Base-by-base conservation (phyloP, 768 basidiomycete species). In the Leccinum rimulosum region DNA sequence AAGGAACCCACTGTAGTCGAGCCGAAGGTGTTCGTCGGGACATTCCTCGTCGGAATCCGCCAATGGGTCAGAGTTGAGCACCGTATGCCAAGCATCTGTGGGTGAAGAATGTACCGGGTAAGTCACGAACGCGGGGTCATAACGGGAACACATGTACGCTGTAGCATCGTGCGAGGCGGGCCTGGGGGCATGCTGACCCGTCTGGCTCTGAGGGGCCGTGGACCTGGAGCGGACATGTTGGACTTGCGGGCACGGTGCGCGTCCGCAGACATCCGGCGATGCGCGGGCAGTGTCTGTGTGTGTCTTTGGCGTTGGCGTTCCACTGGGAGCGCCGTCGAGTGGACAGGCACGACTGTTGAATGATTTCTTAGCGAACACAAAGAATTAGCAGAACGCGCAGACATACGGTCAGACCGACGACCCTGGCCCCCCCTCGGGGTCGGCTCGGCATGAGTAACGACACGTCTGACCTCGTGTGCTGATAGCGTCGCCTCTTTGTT, bases 41-140 rank as follows among this genome's bases (percentile, higher is more conserved):
- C 75, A 73, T 66, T 89, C 87, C 47, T 89, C 87, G 59, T 91
- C 90, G 30, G 90, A 91, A 71, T 91, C 88, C 52, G 79, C 73
- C 30, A 91, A 75, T n/a, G 90, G 86, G 67, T 92, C 90, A 38
- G 83, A 82, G 31, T 80, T 83, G 54, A 78, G 81, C 57, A 86
- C 77, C 15, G 82, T 78, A 65, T 88, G 83, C 87, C 87, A 91
- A 15, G 90, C 85, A 68, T 91, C 90, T 92, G 66, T 19, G 45
- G 33, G 14, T 4, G 25, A 54, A 7, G 45, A 65, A 62, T 47
- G 49, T 36, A 38, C 52, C 25, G 33, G 47, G 43, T 65, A 48
- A 62, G 60, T 54, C 49, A 47, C 38, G 53, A 48, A 33, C 5
- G 10, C 54, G 10, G 33, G 43, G 40, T 27, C 12, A 28, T 35